Evolutionary conservation across 495 filamentous ascomycete genomes (phyloP).

Genomic region (Aspergillus cavernicola): DNA sequence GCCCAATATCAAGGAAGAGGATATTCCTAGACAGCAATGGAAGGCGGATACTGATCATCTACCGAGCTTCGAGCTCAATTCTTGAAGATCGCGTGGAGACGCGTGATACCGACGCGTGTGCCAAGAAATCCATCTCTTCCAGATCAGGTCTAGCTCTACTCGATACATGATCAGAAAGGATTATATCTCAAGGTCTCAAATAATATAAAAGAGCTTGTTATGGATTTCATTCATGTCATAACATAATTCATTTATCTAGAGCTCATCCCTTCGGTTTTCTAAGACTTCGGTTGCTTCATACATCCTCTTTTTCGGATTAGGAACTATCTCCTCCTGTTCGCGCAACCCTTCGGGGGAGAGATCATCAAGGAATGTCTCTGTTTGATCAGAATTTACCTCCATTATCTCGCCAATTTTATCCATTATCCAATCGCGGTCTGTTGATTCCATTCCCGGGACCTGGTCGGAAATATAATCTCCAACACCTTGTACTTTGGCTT

Average conservation of each 20-base stretch:
- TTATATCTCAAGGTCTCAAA: no score
- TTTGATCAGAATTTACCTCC: conserved; percentile 42
- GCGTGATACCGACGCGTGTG: conserved; percentile 37
- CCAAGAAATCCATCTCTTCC: conserved; percentile 15
- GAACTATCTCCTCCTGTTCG: conserved; percentile 44
- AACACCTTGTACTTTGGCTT: conserved; percentile 19
- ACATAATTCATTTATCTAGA: conserved; percentile 34
- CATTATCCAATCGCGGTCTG: conserved; percentile 42
- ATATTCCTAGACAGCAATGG: neutral
- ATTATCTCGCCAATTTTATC: conserved; percentile 55
- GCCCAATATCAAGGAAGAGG: neutral
- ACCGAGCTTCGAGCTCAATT: conserved; percentile 7
- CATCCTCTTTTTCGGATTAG: conserved; percentile 82
- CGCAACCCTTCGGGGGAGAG: conserved; percentile 38
- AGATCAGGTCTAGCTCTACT: neutral
- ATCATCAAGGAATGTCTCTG: conserved; percentile 28
- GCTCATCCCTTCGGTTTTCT: conserved; percentile 47
- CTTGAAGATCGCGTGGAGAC: conserved; percentile 24
- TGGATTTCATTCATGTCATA: neutral
- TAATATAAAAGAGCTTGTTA: no score
- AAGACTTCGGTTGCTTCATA: conserved; percentile 57
- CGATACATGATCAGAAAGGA: no score
- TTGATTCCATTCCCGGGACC: conserved; percentile 22
- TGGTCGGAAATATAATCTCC: conserved; percentile 22
- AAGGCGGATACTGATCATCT: neutral